Evolutionary conservation across 345 rosid species (phyloP).

Genomic region (Euphorbia lathyris): DNA sequence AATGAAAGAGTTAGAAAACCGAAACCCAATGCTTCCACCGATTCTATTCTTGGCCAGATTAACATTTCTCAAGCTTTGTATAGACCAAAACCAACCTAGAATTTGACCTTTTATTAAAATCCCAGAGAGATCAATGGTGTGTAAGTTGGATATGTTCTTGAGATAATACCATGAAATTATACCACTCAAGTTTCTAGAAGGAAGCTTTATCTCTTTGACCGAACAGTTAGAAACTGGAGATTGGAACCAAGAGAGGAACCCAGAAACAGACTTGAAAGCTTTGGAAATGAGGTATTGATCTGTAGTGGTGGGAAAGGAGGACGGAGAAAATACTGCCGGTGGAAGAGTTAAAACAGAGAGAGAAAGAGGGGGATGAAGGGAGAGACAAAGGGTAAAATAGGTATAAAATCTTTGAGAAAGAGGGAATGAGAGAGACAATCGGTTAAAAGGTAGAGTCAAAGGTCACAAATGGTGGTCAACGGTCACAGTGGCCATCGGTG

Average conservation of each 20-base stretch:
- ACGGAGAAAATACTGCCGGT: no score
- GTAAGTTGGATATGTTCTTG: constrained; percentile 48
- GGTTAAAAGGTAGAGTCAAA: no score
- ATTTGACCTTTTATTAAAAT: constrained; percentile 67
- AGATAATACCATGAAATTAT: constrained; percentile 64
- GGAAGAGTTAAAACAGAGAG: no score
- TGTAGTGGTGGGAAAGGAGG: constrained; percentile 27
- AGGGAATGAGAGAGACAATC: no score
- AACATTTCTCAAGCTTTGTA: constrained; percentile 34
- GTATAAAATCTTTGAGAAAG: no score
- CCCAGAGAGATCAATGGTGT: constrained; percentile 57
- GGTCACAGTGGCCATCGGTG: no score
- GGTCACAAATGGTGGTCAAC: no score
- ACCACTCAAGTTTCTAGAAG: constrained; percentile 66
- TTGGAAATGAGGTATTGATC: constrained; percentile 44
- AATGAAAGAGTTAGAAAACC: no score
- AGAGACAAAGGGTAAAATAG: no score
- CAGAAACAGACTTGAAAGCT: constrained; percentile 64
- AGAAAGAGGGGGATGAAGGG: no score
- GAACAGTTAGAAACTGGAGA: constrained; percentile 42
- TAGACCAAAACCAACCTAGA: constrained; percentile 72
- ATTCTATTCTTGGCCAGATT: constrained; percentile 51
- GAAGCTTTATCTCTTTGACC: constrained; percentile 37
- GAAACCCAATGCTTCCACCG: constrained; percentile 53
- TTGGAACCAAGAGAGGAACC: constrained; percentile 60